These are phyloP conservation scores for Quercus mongolica DNA, from an alignment of 306 rosid genomes.

Conservation along the genomic window DNA sequence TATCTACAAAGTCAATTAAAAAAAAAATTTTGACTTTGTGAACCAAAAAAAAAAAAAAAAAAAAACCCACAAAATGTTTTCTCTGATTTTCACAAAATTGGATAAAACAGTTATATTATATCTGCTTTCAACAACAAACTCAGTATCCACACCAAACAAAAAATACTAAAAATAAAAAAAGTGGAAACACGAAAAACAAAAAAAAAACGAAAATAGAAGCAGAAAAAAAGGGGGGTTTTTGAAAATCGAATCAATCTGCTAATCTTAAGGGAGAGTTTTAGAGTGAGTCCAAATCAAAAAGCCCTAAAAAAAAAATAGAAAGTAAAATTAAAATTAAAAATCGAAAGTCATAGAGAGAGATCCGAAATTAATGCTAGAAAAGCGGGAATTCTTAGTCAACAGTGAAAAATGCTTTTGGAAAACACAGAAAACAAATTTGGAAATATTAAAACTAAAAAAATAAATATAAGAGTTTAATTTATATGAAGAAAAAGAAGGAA, in stretches of 20 bases:
- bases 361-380: constrained; percentile 24
- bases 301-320: constrained; percentile 17
- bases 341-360: constrained; percentile 28
- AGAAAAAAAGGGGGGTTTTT: neutral
- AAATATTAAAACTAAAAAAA: neutral
- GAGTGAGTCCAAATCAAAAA: constrained; percentile 29
- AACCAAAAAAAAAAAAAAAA: neutral
- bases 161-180: neutral
- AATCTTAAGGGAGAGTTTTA: constrained; percentile 18
- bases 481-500: constrained; percentile 4
- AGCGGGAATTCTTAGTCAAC: constrained; percentile 19
- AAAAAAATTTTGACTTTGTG: constrained; percentile 6
- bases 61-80: neutral
- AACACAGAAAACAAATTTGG: neutral
- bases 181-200: neutral
- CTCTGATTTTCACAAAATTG: constrained; percentile 1
- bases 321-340: neutral
- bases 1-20: neutral
- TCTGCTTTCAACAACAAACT: neutral
- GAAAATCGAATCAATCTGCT: constrained; percentile 36
- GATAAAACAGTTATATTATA: neutral
- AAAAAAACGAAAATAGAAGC: neutral
- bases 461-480: neutral
- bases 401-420: neutral
- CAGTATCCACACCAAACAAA: neutral